Conservation (phyloP, 2,329 filamentous ascomycete species). For the Phialophora macrospora region DNA sequence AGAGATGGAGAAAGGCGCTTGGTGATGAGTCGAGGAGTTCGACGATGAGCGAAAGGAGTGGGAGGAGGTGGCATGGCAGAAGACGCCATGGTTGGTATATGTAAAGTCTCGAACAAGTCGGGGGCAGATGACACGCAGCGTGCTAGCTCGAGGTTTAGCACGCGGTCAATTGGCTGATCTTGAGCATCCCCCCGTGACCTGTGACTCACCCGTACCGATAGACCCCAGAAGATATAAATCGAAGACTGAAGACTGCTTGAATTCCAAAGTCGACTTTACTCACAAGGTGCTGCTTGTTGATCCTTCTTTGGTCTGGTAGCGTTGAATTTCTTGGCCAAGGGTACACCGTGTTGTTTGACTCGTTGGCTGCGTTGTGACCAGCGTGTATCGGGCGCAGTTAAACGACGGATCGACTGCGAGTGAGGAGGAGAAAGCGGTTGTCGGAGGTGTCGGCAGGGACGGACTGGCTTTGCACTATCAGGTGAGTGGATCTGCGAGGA, state of each 20-base stretch:
- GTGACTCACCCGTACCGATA: slow-evolving; percentile 34
- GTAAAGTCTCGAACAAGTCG: slow-evolving; percentile 27
- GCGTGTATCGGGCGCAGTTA: slow-evolving; percentile 12
- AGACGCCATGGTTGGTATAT: slow-evolving; percentile 37
- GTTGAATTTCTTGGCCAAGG: background rate
- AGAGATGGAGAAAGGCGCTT: slow-evolving; percentile 35
- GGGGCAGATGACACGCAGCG: slow-evolving; percentile 36
- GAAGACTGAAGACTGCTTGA: slow-evolving; percentile 24
- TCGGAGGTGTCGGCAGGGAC: slow-evolving; percentile 10
- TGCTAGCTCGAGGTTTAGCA: slow-evolving; percentile 33
- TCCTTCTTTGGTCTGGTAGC: slow-evolving; percentile 13
- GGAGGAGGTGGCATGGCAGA: slow-evolving; percentile 36
- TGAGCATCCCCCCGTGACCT: slow-evolving; percentile 26
- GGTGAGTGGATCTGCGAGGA: slow-evolving; percentile 13
- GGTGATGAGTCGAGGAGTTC: slow-evolving; percentile 37
- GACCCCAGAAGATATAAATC: slow-evolving; percentile 28
- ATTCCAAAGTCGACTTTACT: slow-evolving; percentile 28
- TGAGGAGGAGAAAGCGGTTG: slow-evolving; percentile 6
- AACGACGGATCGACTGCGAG: background rate
- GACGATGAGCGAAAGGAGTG: slow-evolving; percentile 40
- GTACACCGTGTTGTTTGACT: slow-evolving; percentile 7
- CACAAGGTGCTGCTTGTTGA: slow-evolving; percentile 26
- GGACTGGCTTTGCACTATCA: slow-evolving; percentile 3
- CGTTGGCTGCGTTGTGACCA: slow-evolving; percentile 8
- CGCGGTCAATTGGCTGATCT: slow-evolving; percentile 33